These are phyloP conservation scores for Schizochytrium sp. DNA, from an alignment of 108 stramenopile genomes.

Conservation along the genomic window DNA sequence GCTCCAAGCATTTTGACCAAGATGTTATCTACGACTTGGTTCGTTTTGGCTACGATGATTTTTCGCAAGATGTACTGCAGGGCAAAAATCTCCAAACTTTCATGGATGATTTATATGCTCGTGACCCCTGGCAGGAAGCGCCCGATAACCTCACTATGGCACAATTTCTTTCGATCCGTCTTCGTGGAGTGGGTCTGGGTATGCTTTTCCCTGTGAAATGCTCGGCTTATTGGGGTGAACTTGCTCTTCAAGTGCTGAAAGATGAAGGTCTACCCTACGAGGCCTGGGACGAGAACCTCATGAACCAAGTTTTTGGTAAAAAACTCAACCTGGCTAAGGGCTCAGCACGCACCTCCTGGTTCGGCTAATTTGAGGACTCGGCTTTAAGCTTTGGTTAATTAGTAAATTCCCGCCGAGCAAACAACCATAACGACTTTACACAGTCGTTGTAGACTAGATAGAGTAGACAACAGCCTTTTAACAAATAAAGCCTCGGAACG, in stretches of 20 bases:
- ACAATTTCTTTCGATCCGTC: constrained; percentile 53
- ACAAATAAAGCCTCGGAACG: no score
- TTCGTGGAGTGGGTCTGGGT: constrained; percentile 40
- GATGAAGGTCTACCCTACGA: constrained; percentile 58
- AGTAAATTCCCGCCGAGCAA: background rate
- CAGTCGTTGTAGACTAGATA: no score
- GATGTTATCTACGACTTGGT: constrained; percentile 22
- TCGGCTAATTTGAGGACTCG: background rate
- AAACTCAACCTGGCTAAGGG: constrained; percentile 23
- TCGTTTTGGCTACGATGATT: constrained; percentile 58
- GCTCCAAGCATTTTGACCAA: constrained; percentile 49
- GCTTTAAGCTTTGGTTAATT: background rate
- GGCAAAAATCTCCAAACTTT: constrained; percentile 46
- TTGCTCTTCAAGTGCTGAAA: constrained; percentile 38
- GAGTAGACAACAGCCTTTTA: no score
- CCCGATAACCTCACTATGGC: constrained; percentile 47
- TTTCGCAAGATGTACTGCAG: constrained; percentile 38
- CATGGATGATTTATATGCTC: constrained; percentile 40
- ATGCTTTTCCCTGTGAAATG: constrained; percentile 41
- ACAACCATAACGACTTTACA: no score
- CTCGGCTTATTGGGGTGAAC: constrained; percentile 38
- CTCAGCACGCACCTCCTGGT: background rate
- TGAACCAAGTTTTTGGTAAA: constrained; percentile 24
- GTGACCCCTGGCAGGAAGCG: constrained; percentile 42
- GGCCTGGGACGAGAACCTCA: background rate